Percentiles rank a stretch among this genome's conserved stretches.
These are phyloP conservation scores for Rhinocladiella mackenziei DNA, from an alignment of 2,329 filamentous ascomycete genomes.

Conservation along the genomic window DNA sequence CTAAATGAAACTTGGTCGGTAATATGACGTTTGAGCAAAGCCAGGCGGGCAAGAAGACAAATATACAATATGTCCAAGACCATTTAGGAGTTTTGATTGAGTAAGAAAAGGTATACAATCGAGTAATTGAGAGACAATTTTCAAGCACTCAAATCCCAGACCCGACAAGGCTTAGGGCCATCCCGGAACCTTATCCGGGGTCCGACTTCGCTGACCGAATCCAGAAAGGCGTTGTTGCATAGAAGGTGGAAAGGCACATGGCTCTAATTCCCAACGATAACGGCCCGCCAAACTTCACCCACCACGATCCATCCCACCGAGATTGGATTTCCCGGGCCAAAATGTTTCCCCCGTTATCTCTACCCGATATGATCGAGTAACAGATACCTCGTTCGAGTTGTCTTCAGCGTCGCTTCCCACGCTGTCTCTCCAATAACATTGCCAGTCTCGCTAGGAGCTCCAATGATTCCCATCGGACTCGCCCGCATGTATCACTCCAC, in stretches of 20 bases:
- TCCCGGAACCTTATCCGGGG: conserved; percentile 14
- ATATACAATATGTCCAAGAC: conserved; percentile 7
- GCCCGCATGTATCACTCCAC: conserved; percentile 17
- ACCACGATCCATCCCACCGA: conserved; percentile 6
- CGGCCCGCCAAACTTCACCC: conserved; percentile 8
- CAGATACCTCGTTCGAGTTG: conserved; percentile 14
- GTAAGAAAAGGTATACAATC: conserved; percentile 24
- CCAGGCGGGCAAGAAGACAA: conserved; percentile 1
- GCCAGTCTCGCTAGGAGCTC: not conserved
- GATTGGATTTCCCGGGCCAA: conserved; percentile 3
- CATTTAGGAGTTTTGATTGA: conserved; percentile 28
- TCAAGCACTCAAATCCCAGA: conserved; percentile 9
- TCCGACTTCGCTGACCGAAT: conserved; percentile 10
- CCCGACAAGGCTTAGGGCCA: conserved; percentile 16
- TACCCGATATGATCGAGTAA: conserved; percentile 29
- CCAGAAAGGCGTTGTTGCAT: too few relatives aligned
- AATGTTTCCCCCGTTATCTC: conserved; percentile 21
- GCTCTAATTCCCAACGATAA: conserved; percentile 23
- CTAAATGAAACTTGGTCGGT: not conserved
- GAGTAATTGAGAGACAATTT: conserved; percentile 20
- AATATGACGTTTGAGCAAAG: too few relatives aligned
- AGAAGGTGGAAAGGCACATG: too few relatives aligned
- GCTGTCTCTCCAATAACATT: conserved; percentile 13
- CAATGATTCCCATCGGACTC: conserved; percentile 14
- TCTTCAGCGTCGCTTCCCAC: not conserved